A percentile compares a stretch with the other conserved stretches of the same genome.
Conservation (phyloP, 148 eudicot genomes). For the Polygonum aviculare region DNA sequence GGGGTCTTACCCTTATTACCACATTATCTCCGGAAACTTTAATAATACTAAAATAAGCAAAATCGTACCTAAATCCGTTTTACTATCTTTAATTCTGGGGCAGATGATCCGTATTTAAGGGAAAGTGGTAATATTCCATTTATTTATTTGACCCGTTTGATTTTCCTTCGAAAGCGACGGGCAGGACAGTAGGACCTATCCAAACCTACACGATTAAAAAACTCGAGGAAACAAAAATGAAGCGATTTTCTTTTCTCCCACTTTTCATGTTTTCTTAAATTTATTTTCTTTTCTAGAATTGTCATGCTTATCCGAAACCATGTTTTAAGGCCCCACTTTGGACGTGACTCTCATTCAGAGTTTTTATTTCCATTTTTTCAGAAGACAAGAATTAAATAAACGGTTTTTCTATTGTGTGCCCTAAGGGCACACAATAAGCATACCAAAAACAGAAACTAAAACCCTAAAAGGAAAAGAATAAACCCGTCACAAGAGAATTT, state of each 20-base stretch:
- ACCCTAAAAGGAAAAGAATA: no score
- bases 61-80: no score
- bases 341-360: not conserved
- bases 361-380: not conserved
- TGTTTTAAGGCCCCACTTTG: not conserved
- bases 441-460: no score
- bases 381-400: not conserved
- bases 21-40: no score
- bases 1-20: no score
- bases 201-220: not conserved
- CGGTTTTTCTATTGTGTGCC: no score
- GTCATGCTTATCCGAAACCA: conserved; percentile 2
- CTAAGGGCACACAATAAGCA: no score
- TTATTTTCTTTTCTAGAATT: no score
- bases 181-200: not conserved
- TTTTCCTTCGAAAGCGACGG: not conserved
- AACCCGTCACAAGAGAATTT: no score
- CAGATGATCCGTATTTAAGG: not conserved
- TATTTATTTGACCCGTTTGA: not conserved
- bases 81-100: not conserved
- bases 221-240: not conserved
- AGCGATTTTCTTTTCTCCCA: not conserved
- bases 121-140: not conserved
- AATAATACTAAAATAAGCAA: no score
- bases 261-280: not conserved